Evolutionary conservation across 805 yeast genomes (phyloP), one percentile per base, ranked within the genome.

Genomic region (Candida boidinii): DNA sequence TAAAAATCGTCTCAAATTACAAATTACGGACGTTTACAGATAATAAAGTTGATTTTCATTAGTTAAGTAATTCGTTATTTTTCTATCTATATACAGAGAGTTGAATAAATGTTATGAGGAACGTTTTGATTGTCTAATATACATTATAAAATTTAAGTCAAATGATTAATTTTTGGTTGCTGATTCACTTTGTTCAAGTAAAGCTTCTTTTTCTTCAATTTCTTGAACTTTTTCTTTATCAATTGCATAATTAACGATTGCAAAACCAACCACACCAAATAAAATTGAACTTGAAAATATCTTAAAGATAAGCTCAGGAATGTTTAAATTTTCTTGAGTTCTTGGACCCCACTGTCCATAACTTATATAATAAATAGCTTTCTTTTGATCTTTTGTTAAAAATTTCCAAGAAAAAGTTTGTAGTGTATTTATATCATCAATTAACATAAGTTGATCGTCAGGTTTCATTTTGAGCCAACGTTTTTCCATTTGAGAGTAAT

Each of bases 331-430:
- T 7, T 38, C 38, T 4, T 24, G 25, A 34, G 60, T 63, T 54
- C 81, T 62, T 39, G 80, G 75, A 14, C 81, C 81, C 80, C 80
- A 74, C 40, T 62, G 64, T 17, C 81, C 81, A 44, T 70, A 74
- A 16, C 76, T 67, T 36, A 74, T 67, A 53, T 64, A 73, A 51
- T 69, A 71, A 16, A 73, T 71, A 17, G 79, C 78, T 47, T 60
- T 64, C 60, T 73, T 74, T 50, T 74, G 79, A 39, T 69, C 76
- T 14, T 48, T 34, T 20, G 66, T 58, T 42, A 74, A 58, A 33
- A 48, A 49, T 21, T 43, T 43, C 68, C 68, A 62, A 11, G 50
- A 53, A 32, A 55, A 53, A 36, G 54, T 54, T 39, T 61, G 66
- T 33, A 53, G 53, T n/a, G 54, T 55, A 20, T 51, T 47, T 18